Percentiles rank a stretch among this genome's conserved stretches.
Conservation (phyloP, 768 basidiomycete genomes). For the Rhizopogon sp. region DNA sequence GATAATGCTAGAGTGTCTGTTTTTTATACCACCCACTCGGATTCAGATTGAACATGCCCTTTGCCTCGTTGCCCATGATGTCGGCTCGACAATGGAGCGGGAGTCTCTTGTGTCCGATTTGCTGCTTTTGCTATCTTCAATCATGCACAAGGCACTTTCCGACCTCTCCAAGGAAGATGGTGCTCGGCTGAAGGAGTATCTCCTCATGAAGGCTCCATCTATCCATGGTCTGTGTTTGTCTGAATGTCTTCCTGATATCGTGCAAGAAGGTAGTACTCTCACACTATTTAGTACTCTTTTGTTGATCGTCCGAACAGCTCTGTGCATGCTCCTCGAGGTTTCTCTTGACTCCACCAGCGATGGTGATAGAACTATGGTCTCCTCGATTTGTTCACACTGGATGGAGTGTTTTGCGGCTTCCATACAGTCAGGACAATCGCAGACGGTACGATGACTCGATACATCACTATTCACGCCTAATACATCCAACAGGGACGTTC, state of each 20-base stretch:
- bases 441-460: not conserved
- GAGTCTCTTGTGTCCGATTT: conserved; percentile 24
- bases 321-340: conserved; percentile 35
- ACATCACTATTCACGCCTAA: not conserved
- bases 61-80: conserved; percentile 33
- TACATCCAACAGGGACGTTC: conserved; percentile 1
- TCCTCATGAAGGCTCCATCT: conserved; percentile 29
- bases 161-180: conserved; percentile 27
- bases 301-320: conserved; percentile 27
- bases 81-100: conserved; percentile 16
- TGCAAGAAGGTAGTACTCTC: conserved; percentile 30
- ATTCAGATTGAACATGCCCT: conserved; percentile 32
- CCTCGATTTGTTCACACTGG: conserved; percentile 44
- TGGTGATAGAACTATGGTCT: conserved; percentile 35
- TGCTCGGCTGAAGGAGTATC: conserved; percentile 32
- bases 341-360: conserved; percentile 31
- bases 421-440: not conserved
- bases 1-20: conserved; percentile 32
- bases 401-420: not conserved
- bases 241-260: conserved; percentile 13
- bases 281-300: not conserved
- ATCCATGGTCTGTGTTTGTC: conserved; percentile 33
- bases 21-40: conserved; percentile 17
- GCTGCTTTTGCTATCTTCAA: conserved; percentile 34
- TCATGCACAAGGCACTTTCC: conserved; percentile 26